Evolutionary conservation across 495 filamentous ascomycete genomes (phyloP).

Genomic region (Xylaria sp.): DNA sequence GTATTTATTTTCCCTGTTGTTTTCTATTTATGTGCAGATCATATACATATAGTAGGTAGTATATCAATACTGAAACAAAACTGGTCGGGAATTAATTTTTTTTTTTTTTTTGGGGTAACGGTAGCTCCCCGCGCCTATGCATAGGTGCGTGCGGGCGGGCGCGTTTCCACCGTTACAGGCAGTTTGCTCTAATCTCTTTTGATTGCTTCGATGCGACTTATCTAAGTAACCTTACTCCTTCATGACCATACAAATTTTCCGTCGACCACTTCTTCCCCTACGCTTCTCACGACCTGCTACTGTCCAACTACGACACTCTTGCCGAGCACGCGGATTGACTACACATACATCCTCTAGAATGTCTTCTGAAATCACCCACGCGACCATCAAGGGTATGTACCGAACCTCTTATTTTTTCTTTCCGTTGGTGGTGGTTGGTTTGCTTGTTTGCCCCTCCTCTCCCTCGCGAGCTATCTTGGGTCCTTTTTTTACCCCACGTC

Average conservation of each 20-base stretch:
- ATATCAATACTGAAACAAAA: too few species aligned
- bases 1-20: too few species aligned
- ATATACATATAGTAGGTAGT: too few species aligned
- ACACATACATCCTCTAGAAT: conserved; percentile 34
- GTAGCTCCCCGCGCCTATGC: too few species aligned
- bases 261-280: neutral
- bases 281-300: conserved; percentile 3
- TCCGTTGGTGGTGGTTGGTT: neutral
- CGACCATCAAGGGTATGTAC: conserved; percentile 63
- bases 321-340: neutral
- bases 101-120: too few species aligned
- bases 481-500: conserved; percentile 26
- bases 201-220: too few species aligned
- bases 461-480: neutral
- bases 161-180: too few species aligned
- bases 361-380: conserved; percentile 61
- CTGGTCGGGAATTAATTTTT: too few species aligned
- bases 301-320: conserved; percentile 2
- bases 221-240: neutral
- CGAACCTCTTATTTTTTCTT: neutral
- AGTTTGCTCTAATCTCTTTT: too few species aligned
- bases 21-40: too few species aligned
- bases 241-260: conserved; percentile 16
- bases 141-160: too few species aligned
- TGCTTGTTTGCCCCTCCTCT: conserved; percentile 13